phyloP scores from a whole-genome alignment of 768 basidiomycete genomes.

The Sarcodon sp. region DNA sequence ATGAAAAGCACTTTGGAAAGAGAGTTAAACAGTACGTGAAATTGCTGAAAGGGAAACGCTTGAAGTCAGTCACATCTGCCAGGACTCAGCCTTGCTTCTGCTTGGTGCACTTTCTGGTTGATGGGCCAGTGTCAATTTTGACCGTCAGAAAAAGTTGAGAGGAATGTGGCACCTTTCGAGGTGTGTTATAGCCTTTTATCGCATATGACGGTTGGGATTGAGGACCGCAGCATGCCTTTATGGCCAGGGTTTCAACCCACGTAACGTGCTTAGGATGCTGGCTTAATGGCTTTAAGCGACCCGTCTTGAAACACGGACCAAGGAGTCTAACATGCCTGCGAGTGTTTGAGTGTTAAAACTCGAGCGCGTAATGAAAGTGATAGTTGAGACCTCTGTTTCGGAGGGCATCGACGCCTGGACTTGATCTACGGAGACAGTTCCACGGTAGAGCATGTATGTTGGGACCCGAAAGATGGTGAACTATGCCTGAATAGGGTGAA shows the following conservation, averaged over 20 bases:
- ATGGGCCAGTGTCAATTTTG: slow-evolving; percentile 63
- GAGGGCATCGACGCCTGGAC: too few relatives aligned
- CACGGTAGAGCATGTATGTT: slow-evolving; percentile 75
- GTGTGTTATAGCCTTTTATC: slow-evolving; percentile 52
- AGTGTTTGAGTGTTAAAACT: slow-evolving; percentile 66
- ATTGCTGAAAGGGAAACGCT: slow-evolving; percentile 72
- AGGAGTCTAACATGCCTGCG: slow-evolving; percentile 77
- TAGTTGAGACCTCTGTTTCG: too few relatives aligned
- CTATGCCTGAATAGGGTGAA: slow-evolving; percentile 84
- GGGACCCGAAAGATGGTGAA: slow-evolving; percentile 87
- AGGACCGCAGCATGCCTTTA: slow-evolving; percentile 48
- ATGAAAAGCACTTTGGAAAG: slow-evolving; percentile 75
- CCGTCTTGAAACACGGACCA: slow-evolving; percentile 81
- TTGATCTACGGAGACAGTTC: too few relatives aligned
- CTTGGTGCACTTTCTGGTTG: slow-evolving; percentile 17
- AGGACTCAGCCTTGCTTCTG: slow-evolving; percentile 17
- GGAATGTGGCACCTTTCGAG: slow-evolving; percentile 56
- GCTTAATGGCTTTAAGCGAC: too few relatives aligned
- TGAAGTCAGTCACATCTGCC: slow-evolving; percentile 53
- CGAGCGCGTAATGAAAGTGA: slow-evolving; percentile 50
- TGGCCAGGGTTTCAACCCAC: slow-evolving; percentile 38
- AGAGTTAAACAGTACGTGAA: slow-evolving; percentile 75
- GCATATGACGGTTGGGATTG: slow-evolving; percentile 44
- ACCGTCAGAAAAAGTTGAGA: slow-evolving; percentile 38
- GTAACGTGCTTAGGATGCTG: too few relatives aligned